These are phyloP conservation scores for Lactarius akahatsu DNA, from an alignment of 768 basidiomycete genomes.

Conservation along the genomic window DNA sequence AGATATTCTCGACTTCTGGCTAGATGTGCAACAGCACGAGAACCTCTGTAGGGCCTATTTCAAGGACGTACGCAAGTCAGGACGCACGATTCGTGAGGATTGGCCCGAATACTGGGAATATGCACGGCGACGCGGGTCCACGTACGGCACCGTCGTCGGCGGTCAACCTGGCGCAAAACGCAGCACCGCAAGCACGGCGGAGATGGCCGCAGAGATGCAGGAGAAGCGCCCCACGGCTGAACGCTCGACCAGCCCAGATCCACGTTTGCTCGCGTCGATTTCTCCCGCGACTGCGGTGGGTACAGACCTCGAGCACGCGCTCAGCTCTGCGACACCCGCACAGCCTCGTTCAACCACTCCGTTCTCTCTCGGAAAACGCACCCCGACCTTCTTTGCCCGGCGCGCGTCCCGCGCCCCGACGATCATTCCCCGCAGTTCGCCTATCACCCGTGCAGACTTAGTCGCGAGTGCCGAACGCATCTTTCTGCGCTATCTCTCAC, in stretches of 20 bases:
- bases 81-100: slow-evolving; percentile 88
- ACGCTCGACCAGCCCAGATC: slow-evolving; percentile 44
- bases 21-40: slow-evolving; percentile 99
- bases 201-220: slow-evolving; percentile 58
- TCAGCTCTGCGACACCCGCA: slow-evolving; percentile 16
- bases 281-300: slow-evolving; percentile 50
- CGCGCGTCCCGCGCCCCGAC: slow-evolving; percentile 90
- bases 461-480: slow-evolving; percentile 95
- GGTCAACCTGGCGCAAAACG: slow-evolving; percentile 64
- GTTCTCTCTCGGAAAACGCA: slow-evolving; percentile 72
- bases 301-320: slow-evolving; percentile 40
- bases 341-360: slow-evolving; percentile 72
- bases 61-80: slow-evolving; percentile 96
- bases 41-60: slow-evolving; percentile 98
- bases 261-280: slow-evolving; percentile 46
- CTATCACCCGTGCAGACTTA: slow-evolving; percentile 87
- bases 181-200: slow-evolving; percentile 79
- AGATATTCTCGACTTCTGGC: slow-evolving; percentile 97
- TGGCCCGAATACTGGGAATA: slow-evolving; percentile 99
- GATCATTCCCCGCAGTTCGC: slow-evolving; percentile 86
- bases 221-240: slow-evolving; percentile 68
- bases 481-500: slow-evolving; percentile 90
- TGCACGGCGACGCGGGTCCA: slow-evolving; percentile 86
- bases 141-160: slow-evolving; percentile 88
- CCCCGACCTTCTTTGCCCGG: slow-evolving; percentile 72